Base-by-base conservation (phyloP, 345 rosid genomes). In the Dipteronia sinensis region DNA sequence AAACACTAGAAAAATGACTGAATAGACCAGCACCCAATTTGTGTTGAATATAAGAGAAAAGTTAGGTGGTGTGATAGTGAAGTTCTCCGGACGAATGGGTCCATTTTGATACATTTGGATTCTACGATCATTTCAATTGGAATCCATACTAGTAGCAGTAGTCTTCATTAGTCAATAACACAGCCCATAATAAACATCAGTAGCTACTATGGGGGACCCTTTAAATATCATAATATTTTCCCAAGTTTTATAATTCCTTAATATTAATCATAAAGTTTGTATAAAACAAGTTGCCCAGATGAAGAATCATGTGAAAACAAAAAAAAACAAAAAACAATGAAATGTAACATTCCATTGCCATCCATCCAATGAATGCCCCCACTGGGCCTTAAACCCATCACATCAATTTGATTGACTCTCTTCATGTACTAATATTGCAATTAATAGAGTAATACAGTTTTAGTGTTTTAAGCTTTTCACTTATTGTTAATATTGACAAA, bases 361-460 rank as follows among this genome's bases (percentile, higher is more conserved):
- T 67, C n/a, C 13, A 69, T 47, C 10, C 19, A 68, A 46, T 22
- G 5, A 44, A 23, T 69, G 59, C 66, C 47, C 74, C 62, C 65
- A 66, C 51, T 29, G 64, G 64, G 64, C 25, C 64, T 10, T 10
- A 19, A 22, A 6, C 55, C 38, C n/a, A 59, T 81, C 84, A 71
- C 80, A 77, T 81, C 84, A 73, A 65, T 22, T 55, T 81, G 84
- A 81, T 20, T 40, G 84, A 73, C 78, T 49, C 77, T 70, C 77
- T 61, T 77, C 81, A 73, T 69, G 81, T 71, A 25, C 84, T 59
- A 58, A 16, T 38, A 78, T 58, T 6, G 64, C 64, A 19, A 59
- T n/a, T 59, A 20, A 9, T 20, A 42, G 38, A 34, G 38, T 34
- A 34, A 4, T 34, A 34, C 5, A 4, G 38, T 34, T 5, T 34